These are phyloP conservation scores for Mycena capillaripes DNA, from an alignment of 768 basidiomycete species.

Conservation along the genomic window DNA sequence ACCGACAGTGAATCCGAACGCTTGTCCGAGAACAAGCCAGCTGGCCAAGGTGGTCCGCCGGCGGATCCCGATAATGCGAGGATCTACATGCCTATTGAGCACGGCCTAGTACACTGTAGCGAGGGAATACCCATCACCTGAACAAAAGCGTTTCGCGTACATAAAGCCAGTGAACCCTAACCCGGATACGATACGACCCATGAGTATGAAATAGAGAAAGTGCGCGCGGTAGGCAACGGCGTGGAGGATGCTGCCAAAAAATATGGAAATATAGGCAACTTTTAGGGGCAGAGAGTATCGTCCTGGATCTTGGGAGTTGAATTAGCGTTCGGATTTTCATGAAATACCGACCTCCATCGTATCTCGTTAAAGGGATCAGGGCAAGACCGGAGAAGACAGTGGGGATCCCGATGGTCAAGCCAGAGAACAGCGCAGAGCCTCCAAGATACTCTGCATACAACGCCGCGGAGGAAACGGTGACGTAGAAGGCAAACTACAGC, in stretches of 20 bases:
- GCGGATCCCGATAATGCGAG: slow-evolving; percentile 72
- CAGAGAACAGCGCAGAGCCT: slow-evolving; percentile 75
- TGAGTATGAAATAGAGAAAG: slow-evolving; percentile 74
- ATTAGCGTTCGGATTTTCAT: background rate
- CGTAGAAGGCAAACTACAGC: slow-evolving; percentile 76
- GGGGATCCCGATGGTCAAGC: slow-evolving; percentile 77
- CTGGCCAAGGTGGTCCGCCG: slow-evolving; percentile 62
- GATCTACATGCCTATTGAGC: slow-evolving; percentile 44
- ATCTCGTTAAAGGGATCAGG: slow-evolving; percentile 68
- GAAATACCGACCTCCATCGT: slow-evolving; percentile 64
- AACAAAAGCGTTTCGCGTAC: slow-evolving; percentile 79
- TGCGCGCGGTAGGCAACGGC: slow-evolving; percentile 66
- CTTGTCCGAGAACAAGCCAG: slow-evolving; percentile 64
- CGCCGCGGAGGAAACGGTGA: slow-evolving; percentile 76
- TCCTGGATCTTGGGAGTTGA: slow-evolving; percentile 44
- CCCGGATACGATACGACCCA: slow-evolving; percentile 77
- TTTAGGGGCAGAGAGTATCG: slow-evolving; percentile 68
- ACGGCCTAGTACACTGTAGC: background rate
- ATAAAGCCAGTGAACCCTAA: slow-evolving; percentile 74
- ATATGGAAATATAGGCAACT: slow-evolving; percentile 63
- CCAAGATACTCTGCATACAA: slow-evolving; percentile 73
- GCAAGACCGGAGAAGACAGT: slow-evolving; percentile 70
- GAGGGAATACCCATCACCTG: slow-evolving; percentile 43
- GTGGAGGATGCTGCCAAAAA: slow-evolving; percentile 74
- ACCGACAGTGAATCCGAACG: slow-evolving; percentile 60